These are phyloP conservation scores for Chytriomyces hyalinus DNA, from an alignment of 192 early-diverging fungal genomes.

Conservation along the genomic window DNA sequence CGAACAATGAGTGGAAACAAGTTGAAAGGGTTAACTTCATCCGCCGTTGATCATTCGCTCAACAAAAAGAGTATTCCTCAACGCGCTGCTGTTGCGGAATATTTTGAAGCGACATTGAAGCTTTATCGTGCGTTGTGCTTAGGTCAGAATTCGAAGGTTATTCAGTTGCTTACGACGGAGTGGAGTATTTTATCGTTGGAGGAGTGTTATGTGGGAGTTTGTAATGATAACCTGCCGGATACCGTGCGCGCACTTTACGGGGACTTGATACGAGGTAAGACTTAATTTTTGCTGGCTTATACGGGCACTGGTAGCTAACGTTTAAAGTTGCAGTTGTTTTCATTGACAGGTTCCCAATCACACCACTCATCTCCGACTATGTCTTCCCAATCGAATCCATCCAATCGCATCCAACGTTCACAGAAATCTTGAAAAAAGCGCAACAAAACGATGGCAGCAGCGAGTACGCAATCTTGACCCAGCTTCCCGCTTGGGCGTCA, in stretches of 20 bases:
- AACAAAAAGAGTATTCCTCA: constrained; percentile 20
- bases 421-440: constrained; percentile 20
- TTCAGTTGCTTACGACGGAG: constrained; percentile 19
- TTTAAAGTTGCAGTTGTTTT: constrained; percentile 29
- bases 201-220: constrained; percentile 32
- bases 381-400: constrained; percentile 31
- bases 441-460: neutral
- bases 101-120: constrained; percentile 35
- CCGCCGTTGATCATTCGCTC: neutral
- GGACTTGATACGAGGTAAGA: constrained; percentile 38
- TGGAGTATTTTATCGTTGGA: constrained; percentile 31
- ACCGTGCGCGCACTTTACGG: constrained; percentile 37
- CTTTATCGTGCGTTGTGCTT: constrained; percentile 41
- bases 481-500: constrained; percentile 9
- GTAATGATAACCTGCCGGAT: constrained; percentile 34
- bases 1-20: too few species aligned
- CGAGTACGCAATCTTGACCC: neutral
- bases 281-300: neutral
- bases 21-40: too few species aligned
- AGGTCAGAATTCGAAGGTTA: constrained; percentile 34
- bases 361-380: constrained; percentile 18
- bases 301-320: neutral
- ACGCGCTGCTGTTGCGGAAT: constrained; percentile 12
- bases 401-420: constrained; percentile 17
- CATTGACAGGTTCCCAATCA: constrained; percentile 34